Base-by-base conservation (phyloP, 208 protist species). In the Cochliopodium minus region DNA sequence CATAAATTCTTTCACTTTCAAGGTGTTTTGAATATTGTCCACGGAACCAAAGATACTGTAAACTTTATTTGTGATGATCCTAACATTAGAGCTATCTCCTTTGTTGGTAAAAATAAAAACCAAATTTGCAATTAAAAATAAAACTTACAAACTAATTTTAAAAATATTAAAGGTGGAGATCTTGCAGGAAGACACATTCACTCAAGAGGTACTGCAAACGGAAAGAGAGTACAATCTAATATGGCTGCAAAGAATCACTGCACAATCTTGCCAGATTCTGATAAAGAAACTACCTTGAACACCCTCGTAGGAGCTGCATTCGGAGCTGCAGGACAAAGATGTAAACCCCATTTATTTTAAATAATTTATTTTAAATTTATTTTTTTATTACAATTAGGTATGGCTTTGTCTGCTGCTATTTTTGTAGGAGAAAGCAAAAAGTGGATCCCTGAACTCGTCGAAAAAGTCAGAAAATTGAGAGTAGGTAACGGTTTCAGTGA, bases 181-280 rank as follows among this genome's bases (percentile, higher is more conserved):
- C 11, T 28, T n/a, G 87, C 83, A 25, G 86, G 86, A 22, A 62
- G 59, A 22, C 65, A 88, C 72, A 87, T 91, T 46, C 77, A 80
- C 58, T 46, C 30, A 10, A 64, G 72, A 33, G 83, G 79, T 45
- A 78, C 72, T 25, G 39, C 49, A 4, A 84, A 83, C 47, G 86
- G 86, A 42, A 92, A 92, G 65, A 72, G 86, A 54, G 86, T 92
- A 11, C 78, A 92, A 70, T 56, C 74, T 32, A 92, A 92, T 69
- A 72, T 85, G 62, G 86, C 76, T n/a, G 86, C 86, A 17, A 92
- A 92, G 76, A 92, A 92, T 66, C 86, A 92, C 66, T 79, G 66
- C 7, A 66, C 81, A 11, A 76, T 92, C 47, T 30, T 91, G 36
- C 74, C 77, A 43, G 86, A 92, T 64, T 79, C 82, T 22, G 71